These are phyloP conservation scores for Venturia asperata DNA, from an alignment of 2,329 filamentous ascomycete species.

Conservation along the genomic window DNA sequence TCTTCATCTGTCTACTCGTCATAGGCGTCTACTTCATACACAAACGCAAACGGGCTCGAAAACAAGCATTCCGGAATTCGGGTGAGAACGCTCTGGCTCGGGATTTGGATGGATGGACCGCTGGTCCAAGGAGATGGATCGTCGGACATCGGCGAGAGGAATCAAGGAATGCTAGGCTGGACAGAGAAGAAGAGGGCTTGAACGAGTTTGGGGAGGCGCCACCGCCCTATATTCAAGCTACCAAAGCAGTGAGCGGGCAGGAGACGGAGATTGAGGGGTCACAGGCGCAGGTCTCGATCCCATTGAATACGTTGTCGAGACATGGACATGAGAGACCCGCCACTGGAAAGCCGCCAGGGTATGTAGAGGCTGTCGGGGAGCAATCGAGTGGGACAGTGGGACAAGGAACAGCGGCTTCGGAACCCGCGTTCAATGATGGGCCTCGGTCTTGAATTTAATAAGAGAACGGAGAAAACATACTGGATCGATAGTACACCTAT, in stretches of 20 bases:
- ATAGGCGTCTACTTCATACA: constrained; percentile 40
- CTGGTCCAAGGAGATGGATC: constrained; percentile 21
- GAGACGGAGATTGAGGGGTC: not conserved
- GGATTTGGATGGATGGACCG: constrained; percentile 32
- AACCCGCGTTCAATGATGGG: not conserved
- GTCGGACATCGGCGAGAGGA: constrained; percentile 23
- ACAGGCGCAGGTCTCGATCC: not conserved
- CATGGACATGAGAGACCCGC: not conserved
- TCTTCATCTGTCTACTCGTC: constrained; percentile 41
- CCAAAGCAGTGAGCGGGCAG: not conserved
- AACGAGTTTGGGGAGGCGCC: constrained; percentile 59
- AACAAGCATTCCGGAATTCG: constrained; percentile 25
- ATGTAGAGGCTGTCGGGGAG: constrained; percentile 8
- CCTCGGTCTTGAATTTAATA: not conserved
- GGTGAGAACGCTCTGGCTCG: constrained; percentile 32
- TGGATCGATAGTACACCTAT: not conserved
- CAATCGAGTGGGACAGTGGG: not conserved
- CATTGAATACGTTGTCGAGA: constrained; percentile 12
- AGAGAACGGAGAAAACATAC: not conserved
- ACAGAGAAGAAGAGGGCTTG: constrained; percentile 46
- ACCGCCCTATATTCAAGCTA: constrained; percentile 48
- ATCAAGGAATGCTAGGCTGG: constrained; percentile 23
- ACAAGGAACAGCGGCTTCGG: not conserved
- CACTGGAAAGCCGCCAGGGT: constrained; percentile 13
- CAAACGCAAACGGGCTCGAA: constrained; percentile 36